These are phyloP conservation scores for Myrica gale DNA, from an alignment of 306 rosid genomes.

Conservation along the genomic window DNA sequence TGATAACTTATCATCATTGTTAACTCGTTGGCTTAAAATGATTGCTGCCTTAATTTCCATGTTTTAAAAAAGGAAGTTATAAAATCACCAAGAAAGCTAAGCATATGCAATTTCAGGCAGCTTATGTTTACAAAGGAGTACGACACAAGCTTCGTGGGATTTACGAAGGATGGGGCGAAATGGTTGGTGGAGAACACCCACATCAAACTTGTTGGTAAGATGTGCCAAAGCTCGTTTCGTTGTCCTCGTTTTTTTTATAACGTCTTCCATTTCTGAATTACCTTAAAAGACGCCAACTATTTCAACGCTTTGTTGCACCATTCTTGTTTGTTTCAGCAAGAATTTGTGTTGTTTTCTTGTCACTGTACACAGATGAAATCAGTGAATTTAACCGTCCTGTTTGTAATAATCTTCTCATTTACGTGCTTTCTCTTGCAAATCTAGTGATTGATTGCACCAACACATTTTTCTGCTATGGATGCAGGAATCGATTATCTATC, in stretches of 20 bases:
- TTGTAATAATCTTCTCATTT: neutral
- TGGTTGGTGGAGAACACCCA: conserved; percentile 90
- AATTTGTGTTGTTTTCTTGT: too few species aligned
- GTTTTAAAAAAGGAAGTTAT: neutral
- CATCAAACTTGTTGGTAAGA: conserved; percentile 80
- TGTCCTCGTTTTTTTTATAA: neutral
- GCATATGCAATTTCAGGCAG: conserved; percentile 52
- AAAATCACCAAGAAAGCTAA: too few species aligned
- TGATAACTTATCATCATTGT: neutral
- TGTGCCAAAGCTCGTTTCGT: neutral
- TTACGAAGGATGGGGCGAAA: conserved; percentile 72
- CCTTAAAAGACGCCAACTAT: neutral
- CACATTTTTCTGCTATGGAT: neutral
- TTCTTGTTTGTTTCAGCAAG: neutral
- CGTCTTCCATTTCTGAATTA: neutral
- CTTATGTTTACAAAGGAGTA: conserved; percentile 75
- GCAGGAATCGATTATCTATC: conserved; percentile 57
- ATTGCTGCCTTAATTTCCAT: too few species aligned
- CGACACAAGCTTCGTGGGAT: conserved; percentile 68
- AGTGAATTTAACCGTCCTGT: neutral
- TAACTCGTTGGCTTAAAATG: neutral
- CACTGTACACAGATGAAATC: neutral
- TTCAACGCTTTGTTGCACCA: neutral
- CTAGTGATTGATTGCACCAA: neutral
- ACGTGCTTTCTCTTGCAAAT: neutral